Percentiles rank a stretch among this genome's conserved stretches.
Evolutionary conservation across 495 filamentous ascomycete species (phyloP).

Genomic region (Sphaerosporella brunnea): DNA sequence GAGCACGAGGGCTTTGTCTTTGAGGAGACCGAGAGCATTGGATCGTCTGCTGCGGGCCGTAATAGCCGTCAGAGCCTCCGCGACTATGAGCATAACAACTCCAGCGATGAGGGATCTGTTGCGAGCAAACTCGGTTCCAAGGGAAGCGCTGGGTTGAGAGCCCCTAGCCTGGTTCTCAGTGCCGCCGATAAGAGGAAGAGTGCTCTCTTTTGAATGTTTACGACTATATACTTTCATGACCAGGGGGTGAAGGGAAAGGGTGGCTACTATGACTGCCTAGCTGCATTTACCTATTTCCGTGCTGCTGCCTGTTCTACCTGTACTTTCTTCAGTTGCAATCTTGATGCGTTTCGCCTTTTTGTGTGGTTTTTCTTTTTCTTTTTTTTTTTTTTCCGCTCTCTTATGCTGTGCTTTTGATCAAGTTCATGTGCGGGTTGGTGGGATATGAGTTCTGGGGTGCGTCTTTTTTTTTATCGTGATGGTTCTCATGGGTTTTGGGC

Average conservation of each 20-base stretch:
- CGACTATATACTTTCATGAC: not conserved
- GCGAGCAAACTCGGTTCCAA: conserved; percentile 32
- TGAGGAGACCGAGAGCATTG: conserved; percentile 69
- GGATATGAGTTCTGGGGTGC: no score
- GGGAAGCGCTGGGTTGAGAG: conserved; percentile 44
- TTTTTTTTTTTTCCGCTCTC: not conserved
- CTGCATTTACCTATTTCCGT: not conserved
- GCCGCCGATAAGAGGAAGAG: conserved; percentile 85
- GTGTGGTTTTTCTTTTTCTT: not conserved
- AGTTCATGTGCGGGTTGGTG: no score
- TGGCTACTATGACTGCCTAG: not conserved
- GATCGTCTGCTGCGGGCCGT: conserved; percentile 60
- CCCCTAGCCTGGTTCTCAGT: conserved; percentile 69
- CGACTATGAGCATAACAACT: conserved; percentile 42
- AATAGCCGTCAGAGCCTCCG: conserved; percentile 64
- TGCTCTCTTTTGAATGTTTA: conserved; percentile 35
- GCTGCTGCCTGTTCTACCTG: not conserved
- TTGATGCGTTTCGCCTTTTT: not conserved
- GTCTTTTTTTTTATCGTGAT: no score
- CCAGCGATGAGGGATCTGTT: conserved; percentile 42
- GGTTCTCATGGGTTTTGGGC: no score
- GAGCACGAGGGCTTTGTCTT: conserved; percentile 64
- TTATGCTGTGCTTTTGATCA: not conserved
- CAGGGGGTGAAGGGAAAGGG: not conserved
- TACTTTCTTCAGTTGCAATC: not conserved